Base-by-base conservation (phyloP, 805 yeast genomes). In the Wickerhamomyces canadensis region DNA sequence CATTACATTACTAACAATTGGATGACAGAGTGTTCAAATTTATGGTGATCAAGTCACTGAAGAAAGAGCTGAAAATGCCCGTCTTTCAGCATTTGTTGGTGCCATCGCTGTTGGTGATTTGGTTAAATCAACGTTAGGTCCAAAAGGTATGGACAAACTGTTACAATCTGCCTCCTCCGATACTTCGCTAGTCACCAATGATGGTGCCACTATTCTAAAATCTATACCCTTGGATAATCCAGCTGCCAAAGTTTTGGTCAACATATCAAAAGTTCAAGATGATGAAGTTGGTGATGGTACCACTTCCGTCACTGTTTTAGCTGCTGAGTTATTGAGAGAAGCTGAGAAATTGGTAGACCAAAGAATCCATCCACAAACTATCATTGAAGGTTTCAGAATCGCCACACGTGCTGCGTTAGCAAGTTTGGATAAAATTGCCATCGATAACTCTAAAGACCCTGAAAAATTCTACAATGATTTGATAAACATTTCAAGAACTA, bases 261-360 rank as follows among this genome's bases (percentile, higher is more conserved):
- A 94, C 58, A 84, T 93, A 39, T 83, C 96, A 34, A 82, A 93
- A 60, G 91, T 94, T 16, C 99, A 93, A 68, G 99, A 93, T 30
- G 96, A 94, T 43, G 97, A 91, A 62, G 96, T 91, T 48, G 98
- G 98, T 43, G 98, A 93, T 58, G 99, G 99, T 49, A 93, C 99
- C 29, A 91, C 98, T 0, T 84, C 96, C 19, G 98, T 94, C 23
- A 88, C 97, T 0, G 84, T 93, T 11, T 66, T 91, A 40, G 80
- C 91, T 30, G 89, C 96, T 9, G 98, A 93, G 63, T 72, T 93
- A 41, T 70, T 93, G 49, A 78, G 95, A 59, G 97, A 91, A 66
- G 97, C 98, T 24, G 97, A 93, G 63, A 80, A 80, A 58, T 75
- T 93, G 45, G 84, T 93, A 33, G 95, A 88, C 48, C 84, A 81